phyloP scores from a whole-genome alignment of 345 rosid genomes.

The Carallia pectinifolia region DNA sequence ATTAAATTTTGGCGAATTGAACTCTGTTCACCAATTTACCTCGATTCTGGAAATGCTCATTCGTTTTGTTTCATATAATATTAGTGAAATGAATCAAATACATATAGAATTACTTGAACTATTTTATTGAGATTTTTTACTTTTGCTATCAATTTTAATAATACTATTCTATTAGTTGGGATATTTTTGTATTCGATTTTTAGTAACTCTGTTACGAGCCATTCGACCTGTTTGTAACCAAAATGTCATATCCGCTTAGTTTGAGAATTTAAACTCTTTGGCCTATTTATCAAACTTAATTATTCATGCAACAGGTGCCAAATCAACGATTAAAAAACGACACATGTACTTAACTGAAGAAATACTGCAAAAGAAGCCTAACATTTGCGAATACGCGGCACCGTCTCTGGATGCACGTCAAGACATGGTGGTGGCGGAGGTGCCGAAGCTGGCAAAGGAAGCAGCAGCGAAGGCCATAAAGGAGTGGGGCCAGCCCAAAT shows the following conservation, averaged over 20 bases:
- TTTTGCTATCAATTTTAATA: no score
- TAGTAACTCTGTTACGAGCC: no score
- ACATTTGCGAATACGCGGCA: conserved; percentile 15
- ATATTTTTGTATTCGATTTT: no score
- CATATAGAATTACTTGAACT: not conserved
- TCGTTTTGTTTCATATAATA: no score
- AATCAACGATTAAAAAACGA: conserved; percentile 20
- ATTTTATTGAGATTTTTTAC: no score
- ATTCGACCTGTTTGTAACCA: no score
- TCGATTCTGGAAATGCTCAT: no score
- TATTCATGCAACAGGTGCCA: conserved; percentile 12
- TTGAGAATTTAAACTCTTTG: not conserved
- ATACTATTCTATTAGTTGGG: no score
- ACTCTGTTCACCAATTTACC: no score
- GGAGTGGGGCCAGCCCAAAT: conserved; percentile 24
- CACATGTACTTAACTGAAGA: conserved; percentile 18
- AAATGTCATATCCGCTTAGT: not conserved
- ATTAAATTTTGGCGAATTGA: no score
- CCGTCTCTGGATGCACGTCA: conserved; percentile 24
- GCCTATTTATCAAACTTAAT: not conserved
- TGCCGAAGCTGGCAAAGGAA: conserved; percentile 21
- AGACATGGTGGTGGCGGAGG: conserved; percentile 24
- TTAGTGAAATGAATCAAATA: not conserved
- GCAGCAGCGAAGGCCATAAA: conserved; percentile 20
- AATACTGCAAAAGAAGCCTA: conserved; percentile 12